Percentiles rank a stretch among this genome's conserved stretches.
phyloP scores from a whole-genome alignment of 768 basidiomycete species.

The Pholiota microspora region DNA sequence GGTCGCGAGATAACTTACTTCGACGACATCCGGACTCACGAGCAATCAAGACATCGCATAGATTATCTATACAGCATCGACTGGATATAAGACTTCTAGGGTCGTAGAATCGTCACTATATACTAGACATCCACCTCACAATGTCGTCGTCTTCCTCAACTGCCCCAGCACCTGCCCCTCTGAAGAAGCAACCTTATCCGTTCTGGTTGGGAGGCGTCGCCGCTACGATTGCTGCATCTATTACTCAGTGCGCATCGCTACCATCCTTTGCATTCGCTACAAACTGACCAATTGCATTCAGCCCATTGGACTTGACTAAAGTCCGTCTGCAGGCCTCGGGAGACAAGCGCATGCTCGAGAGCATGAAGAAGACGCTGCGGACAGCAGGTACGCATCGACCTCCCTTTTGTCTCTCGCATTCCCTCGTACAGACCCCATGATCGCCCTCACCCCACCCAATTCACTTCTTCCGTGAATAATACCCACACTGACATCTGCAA shows the following conservation, averaged over 20 bases:
- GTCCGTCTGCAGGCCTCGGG: constrained; percentile 89
- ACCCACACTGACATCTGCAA: not conserved
- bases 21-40: not conserved
- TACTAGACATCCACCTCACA: not conserved
- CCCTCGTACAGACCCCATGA: constrained; percentile 21
- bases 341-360: constrained; percentile 87
- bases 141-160: constrained; percentile 1
- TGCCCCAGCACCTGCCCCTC: constrained; percentile 14
- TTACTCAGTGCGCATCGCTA: constrained; percentile 65
- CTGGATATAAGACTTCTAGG: not conserved
- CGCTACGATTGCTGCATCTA: constrained; percentile 84
- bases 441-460: not conserved
- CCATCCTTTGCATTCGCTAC: not conserved
- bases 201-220: constrained; percentile 87
- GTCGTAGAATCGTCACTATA: not conserved
- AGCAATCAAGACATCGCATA: not conserved
- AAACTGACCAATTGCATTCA: constrained; percentile 20
- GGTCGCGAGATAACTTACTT: not conserved
- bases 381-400: constrained; percentile 56
- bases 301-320: constrained; percentile 88
- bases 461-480: not conserved
- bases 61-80: constrained; percentile 7
- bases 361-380: constrained; percentile 76
- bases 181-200: constrained; percentile 73
- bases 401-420: constrained; percentile 30